phyloP scores from a whole-genome alignment of 1,139 yeast genomes.

The Sugiyamaella castrensis region DNA sequence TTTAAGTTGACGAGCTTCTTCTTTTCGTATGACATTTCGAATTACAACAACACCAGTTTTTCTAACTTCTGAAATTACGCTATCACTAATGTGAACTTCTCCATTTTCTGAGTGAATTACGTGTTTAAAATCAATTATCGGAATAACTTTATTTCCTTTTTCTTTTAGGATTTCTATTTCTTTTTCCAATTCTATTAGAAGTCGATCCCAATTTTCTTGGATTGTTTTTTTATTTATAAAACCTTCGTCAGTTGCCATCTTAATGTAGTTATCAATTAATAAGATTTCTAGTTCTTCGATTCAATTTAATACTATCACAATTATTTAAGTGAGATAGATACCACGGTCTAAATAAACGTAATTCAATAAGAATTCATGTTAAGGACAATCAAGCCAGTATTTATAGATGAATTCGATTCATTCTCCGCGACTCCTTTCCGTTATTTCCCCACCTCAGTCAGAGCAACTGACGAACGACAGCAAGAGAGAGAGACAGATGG shows the following conservation, averaged over 20 bases:
- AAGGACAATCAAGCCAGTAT: too few species aligned
- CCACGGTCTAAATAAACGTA: too few species aligned
- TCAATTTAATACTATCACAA: too few species aligned
- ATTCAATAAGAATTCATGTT: too few species aligned
- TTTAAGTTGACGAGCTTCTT: slow-evolving; percentile 28
- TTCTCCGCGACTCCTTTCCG: too few species aligned
- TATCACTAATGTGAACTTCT: slow-evolving; percentile 14
- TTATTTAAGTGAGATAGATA: too few species aligned
- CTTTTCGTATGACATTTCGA: slow-evolving; percentile 35
- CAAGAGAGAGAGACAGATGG: too few species aligned
- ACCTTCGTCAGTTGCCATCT: slow-evolving; percentile 3
- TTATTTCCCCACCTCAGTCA: too few species aligned
- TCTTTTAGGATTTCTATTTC: slow-evolving; percentile 29
- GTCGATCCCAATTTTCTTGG: slow-evolving; percentile 33
- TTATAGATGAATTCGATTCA: too few species aligned
- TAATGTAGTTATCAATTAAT: neutral
- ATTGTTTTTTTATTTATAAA: slow-evolving; percentile 1
- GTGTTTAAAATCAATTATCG: slow-evolving; percentile 25
- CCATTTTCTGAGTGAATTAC: slow-evolving; percentile 12
- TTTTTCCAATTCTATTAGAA: slow-evolving; percentile 29
- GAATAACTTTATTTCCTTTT: slow-evolving; percentile 25
- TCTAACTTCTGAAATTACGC: slow-evolving; percentile 27
- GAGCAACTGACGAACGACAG: too few species aligned
- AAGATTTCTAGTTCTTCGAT: too few species aligned
- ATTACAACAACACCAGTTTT: slow-evolving; percentile 38